Conservation (phyloP, 1,284 basidiomycete genomes). For the Cryptococcus deneoformans region DNA sequence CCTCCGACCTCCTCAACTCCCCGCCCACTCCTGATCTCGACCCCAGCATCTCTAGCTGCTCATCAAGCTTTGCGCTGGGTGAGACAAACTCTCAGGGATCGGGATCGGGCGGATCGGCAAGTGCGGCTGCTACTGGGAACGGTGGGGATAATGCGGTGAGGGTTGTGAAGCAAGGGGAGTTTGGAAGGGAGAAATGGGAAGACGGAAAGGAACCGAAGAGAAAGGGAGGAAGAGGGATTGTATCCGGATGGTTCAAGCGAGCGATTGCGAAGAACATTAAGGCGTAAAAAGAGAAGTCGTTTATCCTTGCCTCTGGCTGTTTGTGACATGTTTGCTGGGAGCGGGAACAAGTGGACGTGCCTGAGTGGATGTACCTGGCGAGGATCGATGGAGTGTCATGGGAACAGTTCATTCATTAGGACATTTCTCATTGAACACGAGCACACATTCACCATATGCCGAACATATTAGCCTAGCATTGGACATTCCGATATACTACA, state of each 20-base stretch:
- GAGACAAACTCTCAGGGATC: conserved; percentile 10
- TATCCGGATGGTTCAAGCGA: not conserved
- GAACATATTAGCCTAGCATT: not conserved
- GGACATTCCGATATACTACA: no score
- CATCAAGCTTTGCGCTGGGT: conserved; percentile 8
- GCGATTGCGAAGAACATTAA: no score
- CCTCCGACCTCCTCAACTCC: conserved; percentile 3
- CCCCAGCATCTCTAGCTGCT: conserved; percentile 13
- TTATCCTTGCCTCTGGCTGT: no score
- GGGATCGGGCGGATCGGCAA: no score
- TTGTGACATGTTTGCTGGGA: no score
- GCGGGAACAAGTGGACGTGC: no score
- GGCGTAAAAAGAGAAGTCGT: no score
- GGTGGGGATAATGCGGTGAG: not conserved
- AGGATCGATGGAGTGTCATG: no score
- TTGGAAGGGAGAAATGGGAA: not conserved
- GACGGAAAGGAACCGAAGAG: not conserved
- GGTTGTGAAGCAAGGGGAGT: not conserved
- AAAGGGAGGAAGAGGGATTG: conserved; percentile 1
- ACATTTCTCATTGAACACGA: no score
- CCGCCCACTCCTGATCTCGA: conserved; percentile 36
- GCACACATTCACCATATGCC: not conserved
- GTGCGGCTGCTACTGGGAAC: not conserved
- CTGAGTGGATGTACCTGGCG: no score
- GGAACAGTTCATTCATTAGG: no score